Evolutionary conservation across 495 filamentous ascomycete genomes (phyloP), one percentile per base, ranked within the genome.

Genomic region (Aspergillus biplanus): DNA sequence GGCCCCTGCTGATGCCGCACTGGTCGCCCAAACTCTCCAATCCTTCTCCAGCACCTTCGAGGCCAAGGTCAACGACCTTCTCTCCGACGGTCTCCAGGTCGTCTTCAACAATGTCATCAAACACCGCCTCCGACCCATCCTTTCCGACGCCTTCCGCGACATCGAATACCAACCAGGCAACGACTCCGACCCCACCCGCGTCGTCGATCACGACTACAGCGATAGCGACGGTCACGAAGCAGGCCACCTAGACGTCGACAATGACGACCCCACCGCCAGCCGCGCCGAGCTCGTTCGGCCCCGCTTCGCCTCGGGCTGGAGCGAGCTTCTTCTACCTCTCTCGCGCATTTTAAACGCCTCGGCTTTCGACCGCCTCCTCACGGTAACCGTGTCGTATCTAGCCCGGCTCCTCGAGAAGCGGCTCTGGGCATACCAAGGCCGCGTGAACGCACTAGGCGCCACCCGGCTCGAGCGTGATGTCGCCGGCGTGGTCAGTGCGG

Each of bases 401-500:
- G 80, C 88, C 0, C 82, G 83, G 13, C 82, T 93, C 47, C 81
- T 99, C 8, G 96, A 98, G 80, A 98, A 97, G 83, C 79, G 94
- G 4, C 87, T 98, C 34, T 94, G 88, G 89, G 88, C 87, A 54
- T 95, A 91, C 70, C 85, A 90, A 31, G 91, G 91, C 21, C 85
- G 90, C 59, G 82, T 96, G 33, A 96, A 90, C 65, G 86, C 89
- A 52, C 84, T 95, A 27, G 96, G 96, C 4, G 92, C 92, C 8
- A 89, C 93, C 5, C 80, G 92, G 44, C 87, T 99, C 64, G 95
- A 98, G 79, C 81, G 94, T 50, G 95, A 99, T 73, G 83, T 99
- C 56, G 82, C 86, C 1, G 91, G 90, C 0, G 87, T 99, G 52
- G 85, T 95, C 11, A 86, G 82, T 32, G 85, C 88, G 4, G 90